Evolutionary conservation across 306 rosid species (phyloP), one percentile per base, ranked within the genome.

Genomic region (Fagus crenata): DNA sequence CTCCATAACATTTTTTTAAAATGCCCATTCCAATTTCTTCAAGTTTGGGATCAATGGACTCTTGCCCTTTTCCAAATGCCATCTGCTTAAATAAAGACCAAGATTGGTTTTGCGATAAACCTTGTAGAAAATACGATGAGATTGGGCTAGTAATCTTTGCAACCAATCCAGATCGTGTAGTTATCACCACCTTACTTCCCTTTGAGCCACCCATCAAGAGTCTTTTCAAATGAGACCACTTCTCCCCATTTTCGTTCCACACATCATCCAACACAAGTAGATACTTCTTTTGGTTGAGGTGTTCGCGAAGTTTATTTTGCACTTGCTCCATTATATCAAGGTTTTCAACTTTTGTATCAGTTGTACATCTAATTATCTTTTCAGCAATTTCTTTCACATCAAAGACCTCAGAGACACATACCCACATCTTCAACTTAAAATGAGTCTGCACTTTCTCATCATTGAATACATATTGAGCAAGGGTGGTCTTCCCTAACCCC

Each of bases 201-300:
- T 39, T 3, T 3, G 5, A 39, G 41, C 41, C 41, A 39, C 41
- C 4, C 41, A 39, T 39, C 59, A 17, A 6, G 13, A 15, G 36
- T 49, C 0, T 67, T 40, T 7, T 3, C 5, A n/a, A 8, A 2
- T 3, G 22, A 18, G 2, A 58, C 12, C 6, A n/a, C 14, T 42
- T 22, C 42, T 51, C 49, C 7, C 0, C 0, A 0, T 15, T 1
- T 0, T 58, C 59, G 56, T 1, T 36, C 14, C 4, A 39, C 55
- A 12, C 31, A 22, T 3, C 60, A 31, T 74, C 77, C 32, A 74
- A 53, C 11, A 74, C 69, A 41, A 74, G 54, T 68, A 39, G 4
- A 5, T 39, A 39, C 2, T 39, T 39, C 41, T 39, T 39, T 39
- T 39, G 41, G 3, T 39, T 39, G 77, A 59, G 3, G 22, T 7